Evolutionary conservation across 805 yeast species (phyloP).

Genomic region (Myxozyma udenii): DNA sequence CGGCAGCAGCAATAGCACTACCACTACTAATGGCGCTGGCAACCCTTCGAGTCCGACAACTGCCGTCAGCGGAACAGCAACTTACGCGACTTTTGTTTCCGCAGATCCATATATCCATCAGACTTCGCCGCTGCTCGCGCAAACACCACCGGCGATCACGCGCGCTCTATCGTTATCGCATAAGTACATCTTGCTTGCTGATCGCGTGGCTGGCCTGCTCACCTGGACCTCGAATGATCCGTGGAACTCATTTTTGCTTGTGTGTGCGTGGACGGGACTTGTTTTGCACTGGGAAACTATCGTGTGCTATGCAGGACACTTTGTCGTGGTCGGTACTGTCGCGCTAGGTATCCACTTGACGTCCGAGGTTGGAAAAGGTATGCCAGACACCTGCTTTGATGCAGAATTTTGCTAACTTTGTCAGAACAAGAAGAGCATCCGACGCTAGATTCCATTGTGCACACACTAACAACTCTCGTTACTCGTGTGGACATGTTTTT

Average conservation of each 20-base stretch:
- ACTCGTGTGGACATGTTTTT: slow-evolving; percentile 73
- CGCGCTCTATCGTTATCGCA: slow-evolving; percentile 78
- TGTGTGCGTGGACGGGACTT: slow-evolving; percentile 52
- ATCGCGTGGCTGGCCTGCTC: slow-evolving; percentile 63
- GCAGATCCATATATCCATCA: slow-evolving; percentile 43
- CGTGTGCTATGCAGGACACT: slow-evolving; percentile 67
- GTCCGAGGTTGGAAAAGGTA: slow-evolving; percentile 29
- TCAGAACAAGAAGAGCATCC: slow-evolving; percentile 61
- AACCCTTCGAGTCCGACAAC: slow-evolving; percentile 6
- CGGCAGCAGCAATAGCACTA: not conserved
- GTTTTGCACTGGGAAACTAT: slow-evolving; percentile 78
- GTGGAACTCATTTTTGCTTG: slow-evolving; percentile 67
- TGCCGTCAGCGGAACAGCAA: slow-evolving; percentile 30
- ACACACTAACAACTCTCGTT: slow-evolving; percentile 68
- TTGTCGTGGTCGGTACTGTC: slow-evolving; percentile 50
- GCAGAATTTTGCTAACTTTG: not conserved
- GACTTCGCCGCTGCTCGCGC: slow-evolving; percentile 77
- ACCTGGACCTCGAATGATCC: slow-evolving; percentile 91
- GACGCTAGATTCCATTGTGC: slow-evolving; percentile 81
- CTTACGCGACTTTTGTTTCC: slow-evolving; percentile 41
- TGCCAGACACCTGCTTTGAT: no score
- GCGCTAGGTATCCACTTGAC: slow-evolving; percentile 34
- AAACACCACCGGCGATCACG: slow-evolving; percentile 89
- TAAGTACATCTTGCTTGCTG: slow-evolving; percentile 75
- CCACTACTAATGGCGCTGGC: not conserved